These are phyloP conservation scores for Physaria fendleri DNA, from an alignment of 345 rosid genomes.

Conservation along the genomic window DNA sequence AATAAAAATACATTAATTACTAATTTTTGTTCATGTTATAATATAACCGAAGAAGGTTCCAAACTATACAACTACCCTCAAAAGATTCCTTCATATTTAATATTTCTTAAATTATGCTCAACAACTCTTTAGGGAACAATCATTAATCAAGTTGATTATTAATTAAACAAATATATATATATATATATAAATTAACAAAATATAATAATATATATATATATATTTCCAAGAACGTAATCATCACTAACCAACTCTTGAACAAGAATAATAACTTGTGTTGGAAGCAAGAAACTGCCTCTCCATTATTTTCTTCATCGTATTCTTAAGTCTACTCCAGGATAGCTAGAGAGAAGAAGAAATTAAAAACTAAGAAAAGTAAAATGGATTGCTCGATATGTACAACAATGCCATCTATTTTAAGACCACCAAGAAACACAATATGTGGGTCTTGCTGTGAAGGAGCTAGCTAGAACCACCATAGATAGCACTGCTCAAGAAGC, in stretches of 20 bases:
- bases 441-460: slow-evolving; percentile 76
- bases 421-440: slow-evolving; percentile 88
- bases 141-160: slow-evolving; percentile 16
- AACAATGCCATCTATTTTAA: slow-evolving; percentile 58
- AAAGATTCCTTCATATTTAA: slow-evolving; percentile 27
- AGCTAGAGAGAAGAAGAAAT: not conserved
- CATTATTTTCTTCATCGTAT: slow-evolving; percentile 14
- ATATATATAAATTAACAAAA: too few species aligned
- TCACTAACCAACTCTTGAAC: slow-evolving; percentile 31
- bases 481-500: slow-evolving; percentile 47
- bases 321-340: not conserved
- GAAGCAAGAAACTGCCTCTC: slow-evolving; percentile 23
- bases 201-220: not conserved
- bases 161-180: not conserved
- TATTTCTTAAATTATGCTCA: slow-evolving; percentile 20
- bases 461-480: slow-evolving; percentile 47
- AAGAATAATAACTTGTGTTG: slow-evolving; percentile 23
- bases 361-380: not conserved
- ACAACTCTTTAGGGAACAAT: slow-evolving; percentile 26
- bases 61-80: slow-evolving; percentile 10
- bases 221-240: slow-evolving; percentile 22
- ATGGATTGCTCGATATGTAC: slow-evolving; percentile 90
- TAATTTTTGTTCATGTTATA: too few species aligned
- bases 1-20: too few species aligned
- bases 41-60: slow-evolving; percentile 17